Conservation (phyloP, 495 filamentous ascomycete genomes). For the Penicillium simplicissimum region DNA sequence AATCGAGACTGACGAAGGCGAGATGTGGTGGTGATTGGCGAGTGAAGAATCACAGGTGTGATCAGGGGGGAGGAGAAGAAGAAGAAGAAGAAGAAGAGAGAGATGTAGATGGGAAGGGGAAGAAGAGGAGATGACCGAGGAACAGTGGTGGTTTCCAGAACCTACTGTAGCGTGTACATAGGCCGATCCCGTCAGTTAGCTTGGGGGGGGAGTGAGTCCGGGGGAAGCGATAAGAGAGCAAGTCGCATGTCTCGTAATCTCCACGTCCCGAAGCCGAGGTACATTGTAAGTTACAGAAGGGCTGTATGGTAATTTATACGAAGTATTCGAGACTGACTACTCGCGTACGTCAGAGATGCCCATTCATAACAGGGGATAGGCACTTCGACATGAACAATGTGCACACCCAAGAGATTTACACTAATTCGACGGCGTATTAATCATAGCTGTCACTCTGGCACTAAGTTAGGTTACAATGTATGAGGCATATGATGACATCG, state of each 20-base stretch:
- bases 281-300: no score
- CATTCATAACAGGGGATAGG: slow-evolving; percentile 5
- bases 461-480: background rate
- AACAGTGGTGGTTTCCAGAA: slow-evolving; percentile 39
- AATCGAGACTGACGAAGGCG: slow-evolving; percentile 5
- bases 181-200: background rate
- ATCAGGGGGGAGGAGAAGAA: slow-evolving; percentile 24
- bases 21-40: slow-evolving; percentile 4
- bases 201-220: slow-evolving; percentile 36
- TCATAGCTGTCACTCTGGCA: background rate
- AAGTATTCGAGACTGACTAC: no score
- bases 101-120: background rate
- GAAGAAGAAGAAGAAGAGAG: slow-evolving; percentile 5
- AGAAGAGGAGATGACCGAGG: slow-evolving; percentile 13
- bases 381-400: no score
- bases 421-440: no score
- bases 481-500: background rate
- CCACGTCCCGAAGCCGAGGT: slow-evolving; percentile 47
- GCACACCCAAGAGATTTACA: background rate
- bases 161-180: slow-evolving; percentile 9
- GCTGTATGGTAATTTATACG: no score
- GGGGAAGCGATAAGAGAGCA: slow-evolving; percentile 38
- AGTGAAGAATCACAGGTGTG: slow-evolving; percentile 25
- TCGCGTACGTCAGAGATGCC: slow-evolving; percentile 16
- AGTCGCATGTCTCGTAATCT: slow-evolving; percentile 33